Percentiles rank a stretch among this genome's conserved stretches.
phyloP scores from a whole-genome alignment of 2,329 filamentous ascomycete species.

The Sordariomycetes sp. region DNA sequence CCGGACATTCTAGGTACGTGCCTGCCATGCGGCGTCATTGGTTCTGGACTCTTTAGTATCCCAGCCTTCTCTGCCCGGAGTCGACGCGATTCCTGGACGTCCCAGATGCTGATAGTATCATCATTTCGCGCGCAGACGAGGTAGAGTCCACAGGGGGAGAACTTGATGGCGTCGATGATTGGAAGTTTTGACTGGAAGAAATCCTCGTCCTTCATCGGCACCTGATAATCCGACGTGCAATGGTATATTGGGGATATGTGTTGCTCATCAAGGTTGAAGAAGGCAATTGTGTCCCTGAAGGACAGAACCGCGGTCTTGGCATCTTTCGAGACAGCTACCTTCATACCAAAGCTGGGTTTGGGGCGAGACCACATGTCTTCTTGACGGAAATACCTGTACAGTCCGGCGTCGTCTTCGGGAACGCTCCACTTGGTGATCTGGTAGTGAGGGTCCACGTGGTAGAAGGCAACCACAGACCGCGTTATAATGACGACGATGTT shows the following conservation, averaged over 20 bases:
- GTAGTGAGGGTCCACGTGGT: background rate
- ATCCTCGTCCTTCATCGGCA: background rate
- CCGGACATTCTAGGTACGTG: background rate
- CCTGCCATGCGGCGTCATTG: background rate
- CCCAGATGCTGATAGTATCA: background rate
- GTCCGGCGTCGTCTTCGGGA: background rate
- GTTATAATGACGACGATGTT: background rate
- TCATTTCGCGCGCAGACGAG: background rate
- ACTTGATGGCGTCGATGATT: background rate
- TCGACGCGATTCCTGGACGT: background rate
- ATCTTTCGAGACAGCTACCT: background rate
- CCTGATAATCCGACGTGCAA: background rate
- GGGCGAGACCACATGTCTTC: background rate
- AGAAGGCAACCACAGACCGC: background rate
- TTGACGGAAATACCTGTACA: background rate
- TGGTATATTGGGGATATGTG: background rate
- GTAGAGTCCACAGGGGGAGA: background rate
- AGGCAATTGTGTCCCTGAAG: background rate
- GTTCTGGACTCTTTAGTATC: background rate
- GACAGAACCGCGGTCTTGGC: too few relatives aligned
- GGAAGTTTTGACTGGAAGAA: background rate
- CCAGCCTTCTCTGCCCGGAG: background rate
- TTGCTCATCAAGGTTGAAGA: background rate
- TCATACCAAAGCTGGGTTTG: background rate
- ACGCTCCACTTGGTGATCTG: background rate